Conservation (phyloP, 345 rosid genomes). For the Brassica juncea region DNA sequence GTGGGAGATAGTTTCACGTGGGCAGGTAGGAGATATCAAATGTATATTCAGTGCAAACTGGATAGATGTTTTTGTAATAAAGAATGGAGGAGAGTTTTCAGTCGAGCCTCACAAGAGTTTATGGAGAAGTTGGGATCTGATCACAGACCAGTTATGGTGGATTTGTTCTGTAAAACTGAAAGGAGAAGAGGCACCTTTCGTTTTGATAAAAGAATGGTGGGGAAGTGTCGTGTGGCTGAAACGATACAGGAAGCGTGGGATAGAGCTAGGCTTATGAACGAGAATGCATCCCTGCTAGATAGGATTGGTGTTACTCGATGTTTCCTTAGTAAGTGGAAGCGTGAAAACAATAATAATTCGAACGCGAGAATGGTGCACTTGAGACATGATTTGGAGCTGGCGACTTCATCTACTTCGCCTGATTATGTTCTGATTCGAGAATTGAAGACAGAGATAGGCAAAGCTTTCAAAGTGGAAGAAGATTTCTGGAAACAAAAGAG, state of each 20-base stretch:
- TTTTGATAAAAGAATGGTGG: background rate
- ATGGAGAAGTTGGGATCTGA: background rate
- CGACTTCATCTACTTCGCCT: background rate
- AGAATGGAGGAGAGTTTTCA: background rate
- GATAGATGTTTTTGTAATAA: background rate
- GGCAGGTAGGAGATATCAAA: background rate
- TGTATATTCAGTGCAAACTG: background rate
- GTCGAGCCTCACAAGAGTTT: background rate
- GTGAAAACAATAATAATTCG: background rate
- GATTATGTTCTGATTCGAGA: background rate
- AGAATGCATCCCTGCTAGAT: no score
- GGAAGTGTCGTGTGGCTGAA: background rate
- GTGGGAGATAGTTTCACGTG: background rate
- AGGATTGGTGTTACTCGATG: background rate
- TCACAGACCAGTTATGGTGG: background rate
- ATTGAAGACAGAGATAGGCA: no score
- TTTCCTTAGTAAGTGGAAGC: background rate
- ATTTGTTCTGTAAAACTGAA: no score
- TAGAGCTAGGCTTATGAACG: no score
- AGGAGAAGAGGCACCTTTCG: background rate
- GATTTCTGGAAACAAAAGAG: no score
- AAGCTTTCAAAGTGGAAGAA: no score
- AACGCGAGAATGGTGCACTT: background rate
- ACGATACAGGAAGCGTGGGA: no score
- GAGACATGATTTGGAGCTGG: background rate